These are phyloP conservation scores for Trichoderma gamsii DNA, from an alignment of 495 filamentous ascomycete genomes.

Conservation along the genomic window DNA sequence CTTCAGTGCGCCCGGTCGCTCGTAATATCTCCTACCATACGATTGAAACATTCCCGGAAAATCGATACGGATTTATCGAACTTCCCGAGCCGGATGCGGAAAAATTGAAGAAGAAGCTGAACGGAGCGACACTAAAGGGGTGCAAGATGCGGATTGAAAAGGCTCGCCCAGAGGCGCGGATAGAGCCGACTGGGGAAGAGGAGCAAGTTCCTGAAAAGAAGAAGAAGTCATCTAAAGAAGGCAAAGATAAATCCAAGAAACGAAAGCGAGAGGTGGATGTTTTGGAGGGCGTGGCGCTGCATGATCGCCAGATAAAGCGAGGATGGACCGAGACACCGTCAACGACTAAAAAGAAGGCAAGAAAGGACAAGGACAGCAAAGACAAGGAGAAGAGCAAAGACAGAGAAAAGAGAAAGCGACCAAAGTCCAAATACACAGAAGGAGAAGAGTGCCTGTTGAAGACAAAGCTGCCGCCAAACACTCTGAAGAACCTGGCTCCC, in stretches of 20 bases:
- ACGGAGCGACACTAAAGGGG: constrained; percentile 79
- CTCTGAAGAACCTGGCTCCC: constrained; percentile 25
- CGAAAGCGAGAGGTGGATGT: constrained; percentile 56
- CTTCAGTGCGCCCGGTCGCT: constrained; percentile 58
- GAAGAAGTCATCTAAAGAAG: constrained; percentile 34
- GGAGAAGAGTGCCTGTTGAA: constrained; percentile 75
- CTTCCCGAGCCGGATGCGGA: constrained; percentile 74
- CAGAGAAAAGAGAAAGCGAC: constrained; percentile 49
- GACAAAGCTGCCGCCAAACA: constrained; percentile 65
- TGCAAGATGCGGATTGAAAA: constrained; percentile 76
- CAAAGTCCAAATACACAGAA: constrained; percentile 70
- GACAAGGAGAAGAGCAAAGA: constrained; percentile 45
- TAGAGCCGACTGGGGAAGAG: constrained; percentile 31
- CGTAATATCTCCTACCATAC: constrained; percentile 75
- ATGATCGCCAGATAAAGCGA: constrained; percentile 73
- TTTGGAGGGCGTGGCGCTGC: constrained; percentile 64
- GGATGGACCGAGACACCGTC: constrained; percentile 72
- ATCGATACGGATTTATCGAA: constrained; percentile 81
- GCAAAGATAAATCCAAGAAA: constrained; percentile 48
- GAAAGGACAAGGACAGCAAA: constrained; percentile 49
- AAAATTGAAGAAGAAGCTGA: constrained; percentile 86
- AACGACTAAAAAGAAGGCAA: constrained; percentile 40
- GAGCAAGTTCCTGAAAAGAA: constrained; percentile 33
- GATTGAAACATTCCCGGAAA: constrained; percentile 81
- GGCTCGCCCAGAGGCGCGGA: constrained; percentile 52